Percentiles rank a stretch among this genome's conserved stretches.
Evolutionary conservation across 768 basidiomycete species (phyloP).

Genomic region (Dendrothele bispora): DNA sequence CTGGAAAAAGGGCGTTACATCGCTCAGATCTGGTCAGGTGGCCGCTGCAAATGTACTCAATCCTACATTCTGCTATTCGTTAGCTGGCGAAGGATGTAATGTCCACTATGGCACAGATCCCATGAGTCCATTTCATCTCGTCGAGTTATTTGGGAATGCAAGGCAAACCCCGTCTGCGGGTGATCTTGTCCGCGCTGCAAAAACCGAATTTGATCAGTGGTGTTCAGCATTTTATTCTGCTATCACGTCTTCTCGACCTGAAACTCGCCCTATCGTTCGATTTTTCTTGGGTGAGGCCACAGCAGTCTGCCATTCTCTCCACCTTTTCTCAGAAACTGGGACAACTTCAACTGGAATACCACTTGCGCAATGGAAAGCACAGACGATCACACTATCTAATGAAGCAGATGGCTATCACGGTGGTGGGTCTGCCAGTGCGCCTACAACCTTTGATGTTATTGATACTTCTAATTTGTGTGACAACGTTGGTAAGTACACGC

Average conservation of each 20-base stretch:
- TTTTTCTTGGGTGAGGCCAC: conserved; percentile 27
- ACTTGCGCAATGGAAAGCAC: conserved; percentile 23
- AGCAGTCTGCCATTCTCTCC: conserved; percentile 27
- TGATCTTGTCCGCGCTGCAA: conserved; percentile 20
- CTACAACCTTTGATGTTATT: conserved; percentile 35
- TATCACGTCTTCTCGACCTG: conserved; percentile 10
- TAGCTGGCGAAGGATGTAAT: conserved; percentile 26
- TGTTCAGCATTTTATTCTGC: conserved; percentile 22
- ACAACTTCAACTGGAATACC: conserved; percentile 14
- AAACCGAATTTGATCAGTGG: conserved; percentile 27
- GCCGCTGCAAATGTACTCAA: conserved; percentile 27
- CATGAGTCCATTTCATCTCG: conserved; percentile 31
- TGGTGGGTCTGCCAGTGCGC: conserved; percentile 26
- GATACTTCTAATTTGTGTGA: conserved; percentile 42
- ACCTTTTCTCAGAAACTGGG: conserved; percentile 6
- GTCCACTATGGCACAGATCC: conserved; percentile 36
- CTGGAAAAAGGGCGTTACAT: conserved; percentile 33
- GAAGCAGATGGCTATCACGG: too few relatives aligned
- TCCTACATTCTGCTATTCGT: conserved; percentile 34
- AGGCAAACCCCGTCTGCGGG: conserved; percentile 7
- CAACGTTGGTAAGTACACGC: too few relatives aligned
- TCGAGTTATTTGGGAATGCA: conserved; percentile 18
- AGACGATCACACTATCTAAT: conserved; percentile 26
- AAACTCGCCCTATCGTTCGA: conserved; percentile 17
- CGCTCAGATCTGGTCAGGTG: conserved; percentile 11